A percentile compares a stretch with the other conserved stretches of the same genome.
These are phyloP conservation scores for Sinapis alba DNA, from an alignment of 441 rosid species.

Conservation along the genomic window DNA sequence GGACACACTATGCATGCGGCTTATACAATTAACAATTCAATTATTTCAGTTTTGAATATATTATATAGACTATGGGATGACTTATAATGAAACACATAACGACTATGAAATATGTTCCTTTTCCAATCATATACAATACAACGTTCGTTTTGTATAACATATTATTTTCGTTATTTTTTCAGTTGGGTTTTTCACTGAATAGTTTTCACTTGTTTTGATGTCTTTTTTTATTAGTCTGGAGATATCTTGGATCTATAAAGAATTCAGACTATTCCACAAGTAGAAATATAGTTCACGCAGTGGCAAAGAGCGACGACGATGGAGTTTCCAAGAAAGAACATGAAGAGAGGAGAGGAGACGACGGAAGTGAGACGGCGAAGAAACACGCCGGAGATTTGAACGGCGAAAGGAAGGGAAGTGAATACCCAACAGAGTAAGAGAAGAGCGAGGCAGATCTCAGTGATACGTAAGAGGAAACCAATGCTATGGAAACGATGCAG, in stretches of 20 bases:
- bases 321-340: conserved; percentile 57
- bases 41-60: neutral
- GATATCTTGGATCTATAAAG: too few species aligned
- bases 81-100: neutral
- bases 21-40: neutral
- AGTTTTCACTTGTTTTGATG: neutral
- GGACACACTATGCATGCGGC: neutral
- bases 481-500: conserved; percentile 39
- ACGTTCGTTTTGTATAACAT: neutral
- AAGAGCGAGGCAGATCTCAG: conserved; percentile 36
- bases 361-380: conserved; percentile 44
- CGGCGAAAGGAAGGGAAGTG: conserved; percentile 50
- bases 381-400: conserved; percentile 48
- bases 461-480: conserved; percentile 42
- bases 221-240: too few species aligned
- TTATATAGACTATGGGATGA: neutral
- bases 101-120: neutral
- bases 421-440: conserved; percentile 50
- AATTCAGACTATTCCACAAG: too few species aligned
- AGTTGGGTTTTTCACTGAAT: neutral
- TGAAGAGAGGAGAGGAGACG: conserved; percentile 53
- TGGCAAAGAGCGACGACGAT: conserved; percentile 58
- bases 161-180: neutral
- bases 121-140: neutral
- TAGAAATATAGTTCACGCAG: too few species aligned